Evolutionary conservation across 1,284 basidiomycete species (phyloP), one percentile per base, ranked within the genome.

Genomic region (Ceratobasidium sp.): DNA sequence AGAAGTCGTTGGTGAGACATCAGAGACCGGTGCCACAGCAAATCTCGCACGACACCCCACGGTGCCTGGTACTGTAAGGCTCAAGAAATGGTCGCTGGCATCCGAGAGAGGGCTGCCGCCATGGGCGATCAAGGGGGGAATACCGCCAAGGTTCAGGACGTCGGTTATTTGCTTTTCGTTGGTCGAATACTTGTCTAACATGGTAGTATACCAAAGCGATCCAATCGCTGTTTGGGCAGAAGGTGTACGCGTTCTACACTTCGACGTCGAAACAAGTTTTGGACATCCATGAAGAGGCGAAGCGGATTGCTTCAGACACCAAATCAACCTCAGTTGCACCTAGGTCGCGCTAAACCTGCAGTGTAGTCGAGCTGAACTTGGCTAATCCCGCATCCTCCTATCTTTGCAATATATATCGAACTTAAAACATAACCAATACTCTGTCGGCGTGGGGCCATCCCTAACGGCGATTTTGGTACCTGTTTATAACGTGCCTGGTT

Each of bases 261-360:
- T 82, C 81, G 26, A 93, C 93, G 0, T 85, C 88, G 32, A 96
- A 95, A 81, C 90, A 94, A 78, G 88, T 92, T 18, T 79, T 85
- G 43, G 93, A 96, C 78, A 93, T 96, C 69, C 94, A 95, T 78
- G 93, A 94, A 77, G 94, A 96, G 80, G 94, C 94, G 1, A 85
- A 85, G 72, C 88, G 94, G 53, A 92, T 95, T 77, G 86, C 87
- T n/a, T n/a, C n/a, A n/a, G n/a, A n/a, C n/a, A n/a, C n/a, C n/a
- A n/a, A n/a, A n/a, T n/a, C n/a, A n/a, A 30, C 85, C 85, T 23
- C 80, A 84, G 72, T 87, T 92, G 76, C 89, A 89, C 78, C 76
- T 78, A 9, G 61, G 43, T 12, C 72, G 77, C 14, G 74, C 78
- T 12, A 52, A 67, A 48, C 32, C 48, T 26, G 12, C 48, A 23